Evolutionary conservation across 208 protist species (phyloP).

Genomic region (Trypanosoma conorhini): DNA sequence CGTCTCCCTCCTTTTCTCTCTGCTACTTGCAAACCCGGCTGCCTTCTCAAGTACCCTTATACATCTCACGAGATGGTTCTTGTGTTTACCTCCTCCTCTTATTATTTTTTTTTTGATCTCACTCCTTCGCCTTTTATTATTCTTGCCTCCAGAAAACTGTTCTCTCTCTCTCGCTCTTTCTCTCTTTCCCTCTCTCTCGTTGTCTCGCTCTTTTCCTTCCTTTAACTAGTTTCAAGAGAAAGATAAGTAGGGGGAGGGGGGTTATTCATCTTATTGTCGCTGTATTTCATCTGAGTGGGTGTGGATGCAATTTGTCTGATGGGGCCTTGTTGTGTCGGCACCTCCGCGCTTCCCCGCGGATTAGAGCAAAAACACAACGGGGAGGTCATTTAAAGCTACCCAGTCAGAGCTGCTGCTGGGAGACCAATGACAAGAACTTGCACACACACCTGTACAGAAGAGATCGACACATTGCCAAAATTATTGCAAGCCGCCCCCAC

Average conservation of each 20-base stretch:
- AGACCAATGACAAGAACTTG: neutral
- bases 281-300: neutral
- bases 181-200: neutral
- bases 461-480: neutral
- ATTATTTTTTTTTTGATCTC: conserved; percentile 3
- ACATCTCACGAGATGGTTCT: neutral
- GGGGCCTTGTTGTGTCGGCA: neutral
- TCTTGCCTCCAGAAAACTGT: neutral
- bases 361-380: neutral
- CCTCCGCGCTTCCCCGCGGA: neutral
- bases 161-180: neutral
- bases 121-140: conserved; percentile 13
- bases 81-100: neutral
- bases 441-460: neutral
- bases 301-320: neutral
- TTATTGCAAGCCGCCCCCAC: neutral
- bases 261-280: neutral
- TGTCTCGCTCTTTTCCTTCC: neutral
- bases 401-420: neutral
- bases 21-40: neutral
- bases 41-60: neutral
- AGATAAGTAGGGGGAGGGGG: neutral
- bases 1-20: neutral
- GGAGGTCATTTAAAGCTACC: neutral
- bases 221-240: neutral